These are phyloP conservation scores for Nakazawaea anatomiae DNA, from an alignment of 805 yeast species.

Conservation along the genomic window DNA sequence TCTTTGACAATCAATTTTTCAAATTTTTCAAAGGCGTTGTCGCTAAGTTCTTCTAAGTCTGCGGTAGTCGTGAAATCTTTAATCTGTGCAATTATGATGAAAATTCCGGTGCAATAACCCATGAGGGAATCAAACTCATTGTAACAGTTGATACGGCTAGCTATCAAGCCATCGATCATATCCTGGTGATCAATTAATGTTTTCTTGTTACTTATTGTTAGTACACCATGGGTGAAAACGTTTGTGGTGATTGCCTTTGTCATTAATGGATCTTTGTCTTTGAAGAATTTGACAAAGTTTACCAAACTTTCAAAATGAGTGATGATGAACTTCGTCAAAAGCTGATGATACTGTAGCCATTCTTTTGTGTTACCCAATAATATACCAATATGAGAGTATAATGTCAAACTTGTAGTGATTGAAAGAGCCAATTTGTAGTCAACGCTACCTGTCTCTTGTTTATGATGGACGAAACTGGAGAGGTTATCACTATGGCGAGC, in stretches of 20 bases:
- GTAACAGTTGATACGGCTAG: not conserved
- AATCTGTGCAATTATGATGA: not conserved
- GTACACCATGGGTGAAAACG: not conserved
- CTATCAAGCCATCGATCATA: not conserved
- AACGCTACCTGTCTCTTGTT: not conserved
- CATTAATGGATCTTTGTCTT: not conserved
- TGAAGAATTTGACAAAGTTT: not conserved
- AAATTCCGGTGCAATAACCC: constrained; percentile 7
- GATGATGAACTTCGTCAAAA: not conserved
- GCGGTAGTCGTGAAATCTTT: not conserved
- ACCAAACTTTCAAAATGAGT: not conserved
- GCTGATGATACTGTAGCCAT: constrained; percentile 4
- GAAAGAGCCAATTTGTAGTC: not conserved
- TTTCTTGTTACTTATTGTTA: not conserved
- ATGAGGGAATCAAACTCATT: constrained; percentile 6
- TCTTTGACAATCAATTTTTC: constrained; percentile 1
- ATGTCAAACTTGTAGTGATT: not conserved
- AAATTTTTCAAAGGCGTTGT: not conserved
- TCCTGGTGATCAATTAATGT: not conserved
- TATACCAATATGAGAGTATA: not conserved
- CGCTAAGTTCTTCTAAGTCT: not conserved
- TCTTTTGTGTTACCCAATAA: not conserved
- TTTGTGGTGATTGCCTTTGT: not conserved
- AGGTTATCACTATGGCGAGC: not conserved
- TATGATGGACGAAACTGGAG: not conserved